phyloP scores from a whole-genome alignment of 1,284 basidiomycete genomes.

The Coniferiporia sulphurascens region DNA sequence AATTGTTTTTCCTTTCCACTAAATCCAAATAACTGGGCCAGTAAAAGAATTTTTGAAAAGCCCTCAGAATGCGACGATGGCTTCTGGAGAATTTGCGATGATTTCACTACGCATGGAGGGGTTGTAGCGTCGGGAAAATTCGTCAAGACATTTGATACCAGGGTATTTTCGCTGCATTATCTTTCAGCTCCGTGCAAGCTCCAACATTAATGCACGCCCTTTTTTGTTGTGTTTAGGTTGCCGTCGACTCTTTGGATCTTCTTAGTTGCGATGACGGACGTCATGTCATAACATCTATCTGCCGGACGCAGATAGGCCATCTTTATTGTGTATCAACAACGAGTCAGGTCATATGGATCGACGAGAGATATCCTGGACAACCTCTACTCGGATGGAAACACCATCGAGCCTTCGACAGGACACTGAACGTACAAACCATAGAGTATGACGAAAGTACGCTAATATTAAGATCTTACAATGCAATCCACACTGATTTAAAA shows the following conservation, averaged over 20 bases:
- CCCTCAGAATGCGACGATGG: conserved; percentile 18
- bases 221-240: background rate
- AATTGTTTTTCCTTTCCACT: background rate
- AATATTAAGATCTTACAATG: background rate
- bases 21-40: background rate
- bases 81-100: conserved; percentile 29
- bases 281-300: conserved; percentile 21
- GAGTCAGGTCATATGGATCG: conserved; percentile 60
- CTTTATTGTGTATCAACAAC: conserved; percentile 48
- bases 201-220: background rate
- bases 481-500: conserved; percentile 3
- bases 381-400: conserved; percentile 62
- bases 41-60: conserved; percentile 2
- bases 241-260: conserved; percentile 29
- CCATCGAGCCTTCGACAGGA: conserved; percentile 53
- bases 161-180: conserved; percentile 3
- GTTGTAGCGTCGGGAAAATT: conserved; percentile 4
- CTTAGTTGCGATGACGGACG: conserved; percentile 27
- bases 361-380: conserved; percentile 46
- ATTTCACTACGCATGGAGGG: conserved; percentile 5
- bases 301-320: conserved; percentile 4
- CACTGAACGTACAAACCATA: conserved; percentile 41
- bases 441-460: conserved; percentile 34
- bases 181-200: background rate
- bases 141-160: conserved; percentile 12